phyloP scores from a whole-genome alignment of 345 rosid genomes.

The Hirschfeldia incana region DNA sequence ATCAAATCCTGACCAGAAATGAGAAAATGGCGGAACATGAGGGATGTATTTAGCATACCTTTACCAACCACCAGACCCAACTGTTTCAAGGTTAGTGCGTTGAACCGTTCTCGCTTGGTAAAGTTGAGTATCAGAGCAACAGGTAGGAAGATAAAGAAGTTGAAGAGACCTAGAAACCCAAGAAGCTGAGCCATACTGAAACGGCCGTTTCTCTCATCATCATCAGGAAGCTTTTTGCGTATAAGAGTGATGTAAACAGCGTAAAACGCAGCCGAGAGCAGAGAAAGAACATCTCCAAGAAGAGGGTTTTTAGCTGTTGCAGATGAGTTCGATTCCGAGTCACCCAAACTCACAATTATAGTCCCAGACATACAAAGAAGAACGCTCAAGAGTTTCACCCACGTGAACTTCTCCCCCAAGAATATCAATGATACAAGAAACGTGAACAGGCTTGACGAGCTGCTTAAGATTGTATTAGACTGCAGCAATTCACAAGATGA shows the following conservation, averaged over 20 bases:
- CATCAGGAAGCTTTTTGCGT: conserved; percentile 78
- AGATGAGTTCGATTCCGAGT: conserved; percentile 51
- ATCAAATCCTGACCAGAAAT: not conserved
- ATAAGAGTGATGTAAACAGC: conserved; percentile 89
- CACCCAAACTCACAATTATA: conserved; percentile 83
- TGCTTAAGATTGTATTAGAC: conserved; percentile 96
- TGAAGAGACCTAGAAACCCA: conserved; percentile 87
- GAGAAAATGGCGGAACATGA: not conserved
- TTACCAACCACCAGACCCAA: conserved; percentile 84
- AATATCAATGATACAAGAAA: conserved; percentile 74
- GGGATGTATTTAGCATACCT: conserved; percentile 47
- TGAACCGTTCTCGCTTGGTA: conserved; percentile 68
- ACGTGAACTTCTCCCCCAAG: conserved; percentile 85
- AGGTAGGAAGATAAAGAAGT: conserved; percentile 76
- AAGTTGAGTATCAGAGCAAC: conserved; percentile 69
- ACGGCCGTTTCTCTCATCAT: conserved; percentile 68
- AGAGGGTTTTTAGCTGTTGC: conserved; percentile 64
- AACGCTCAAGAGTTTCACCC: conserved; percentile 87
- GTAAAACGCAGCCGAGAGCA: conserved; percentile 72
- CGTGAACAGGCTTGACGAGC: conserved; percentile 88
- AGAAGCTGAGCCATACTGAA: conserved; percentile 92
- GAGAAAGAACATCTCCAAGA: conserved; percentile 80
- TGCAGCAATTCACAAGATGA: conserved; percentile 47
- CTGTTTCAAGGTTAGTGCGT: conserved; percentile 61
- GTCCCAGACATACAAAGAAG: conserved; percentile 95